Evolutionary conservation across 2,329 filamentous ascomycete species (phyloP).

Genomic region (Simplicillium aogashimaense): DNA sequence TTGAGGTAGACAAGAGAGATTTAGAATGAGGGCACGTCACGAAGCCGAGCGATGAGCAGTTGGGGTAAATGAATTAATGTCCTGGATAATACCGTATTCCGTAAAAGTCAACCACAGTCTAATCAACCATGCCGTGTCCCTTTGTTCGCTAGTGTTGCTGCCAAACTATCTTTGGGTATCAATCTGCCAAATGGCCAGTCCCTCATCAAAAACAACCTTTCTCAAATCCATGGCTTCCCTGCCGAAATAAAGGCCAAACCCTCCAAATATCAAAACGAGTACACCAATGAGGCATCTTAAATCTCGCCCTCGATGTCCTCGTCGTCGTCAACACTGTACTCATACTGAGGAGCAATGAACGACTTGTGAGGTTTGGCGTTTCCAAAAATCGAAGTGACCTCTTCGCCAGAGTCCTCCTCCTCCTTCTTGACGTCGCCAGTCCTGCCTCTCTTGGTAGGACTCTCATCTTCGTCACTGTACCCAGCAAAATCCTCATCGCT

Average conservation of each 20-base stretch:
- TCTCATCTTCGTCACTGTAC: slow-evolving; percentile 21
- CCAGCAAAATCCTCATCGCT: slow-evolving; percentile 17
- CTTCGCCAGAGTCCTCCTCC: slow-evolving; percentile 14
- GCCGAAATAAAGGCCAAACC: too few species aligned
- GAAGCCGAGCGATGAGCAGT: too few species aligned
- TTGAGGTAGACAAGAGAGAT: slow-evolving; percentile 11
- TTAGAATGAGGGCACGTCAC: too few species aligned
- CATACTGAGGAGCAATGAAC: not conserved
- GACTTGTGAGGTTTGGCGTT: slow-evolving; percentile 8
- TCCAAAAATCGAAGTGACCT: slow-evolving; percentile 12
- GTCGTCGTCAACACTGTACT: slow-evolving; percentile 9
- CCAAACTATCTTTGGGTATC: too few species aligned
- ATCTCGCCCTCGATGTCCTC: slow-evolving; percentile 25
- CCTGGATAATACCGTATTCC: too few species aligned
- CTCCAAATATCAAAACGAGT: not conserved
- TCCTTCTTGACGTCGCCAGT: slow-evolving; percentile 7
- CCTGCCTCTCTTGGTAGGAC: slow-evolving; percentile 25
- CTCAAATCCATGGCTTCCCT: not conserved
- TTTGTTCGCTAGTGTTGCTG: too few species aligned
- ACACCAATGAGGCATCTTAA: slow-evolving; percentile 10
- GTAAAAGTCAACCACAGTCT: too few species aligned
- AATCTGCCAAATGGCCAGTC: too few species aligned
- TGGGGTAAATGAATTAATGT: too few species aligned
- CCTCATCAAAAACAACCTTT: too few species aligned
- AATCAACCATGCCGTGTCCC: too few species aligned